Conservation (phyloP, 805 yeast species). For the Trichomonascus vanleenenianus region DNA sequence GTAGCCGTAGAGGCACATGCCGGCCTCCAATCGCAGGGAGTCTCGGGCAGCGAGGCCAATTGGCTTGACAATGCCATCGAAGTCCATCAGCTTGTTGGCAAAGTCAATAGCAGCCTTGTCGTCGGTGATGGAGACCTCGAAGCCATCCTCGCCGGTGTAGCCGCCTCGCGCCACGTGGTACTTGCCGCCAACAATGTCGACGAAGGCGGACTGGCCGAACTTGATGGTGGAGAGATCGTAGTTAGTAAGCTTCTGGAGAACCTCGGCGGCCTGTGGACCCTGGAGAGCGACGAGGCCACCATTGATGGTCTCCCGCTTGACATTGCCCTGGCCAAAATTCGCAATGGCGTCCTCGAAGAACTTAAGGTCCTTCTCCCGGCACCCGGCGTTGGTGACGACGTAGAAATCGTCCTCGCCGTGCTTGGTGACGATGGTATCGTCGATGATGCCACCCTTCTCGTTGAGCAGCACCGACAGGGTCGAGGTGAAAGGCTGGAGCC, state of each 20-base stretch:
- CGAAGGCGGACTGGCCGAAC: slow-evolving; percentile 63
- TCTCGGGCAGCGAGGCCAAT: slow-evolving; percentile 98
- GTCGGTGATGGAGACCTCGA: slow-evolving; percentile 74
- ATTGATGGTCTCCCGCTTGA: slow-evolving; percentile 35
- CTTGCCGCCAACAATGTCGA: slow-evolving; percentile 34
- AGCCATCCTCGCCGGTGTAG: slow-evolving; percentile 98
- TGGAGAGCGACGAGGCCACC: slow-evolving; percentile 82
- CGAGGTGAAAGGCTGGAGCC: slow-evolving; percentile 48
- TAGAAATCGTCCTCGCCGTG: slow-evolving; percentile 63
- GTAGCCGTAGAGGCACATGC: slow-evolving; percentile 95
- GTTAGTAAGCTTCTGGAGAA: slow-evolving; percentile 55
- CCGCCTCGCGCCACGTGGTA: slow-evolving; percentile 91
- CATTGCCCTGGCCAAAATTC: slow-evolving; percentile 28
- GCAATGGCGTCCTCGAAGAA: slow-evolving; percentile 51
- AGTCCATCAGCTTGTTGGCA: slow-evolving; percentile 51
- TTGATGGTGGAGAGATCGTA: slow-evolving; percentile 51
- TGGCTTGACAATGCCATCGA: slow-evolving; percentile 52
- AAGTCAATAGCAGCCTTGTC: slow-evolving; percentile 46
- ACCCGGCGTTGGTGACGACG: slow-evolving; percentile 94
- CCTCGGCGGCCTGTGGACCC: slow-evolving; percentile 77
- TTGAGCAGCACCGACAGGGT: slow-evolving; percentile 71
- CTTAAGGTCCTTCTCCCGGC: slow-evolving; percentile 69
- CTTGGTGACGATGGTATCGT: slow-evolving; percentile 86
- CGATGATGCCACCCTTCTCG: slow-evolving; percentile 80
- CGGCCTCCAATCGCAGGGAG: slow-evolving; percentile 91